Evolutionary conservation across 108 stramenopile species (phyloP).

Genomic region (Epipyxis sp.): DNA sequence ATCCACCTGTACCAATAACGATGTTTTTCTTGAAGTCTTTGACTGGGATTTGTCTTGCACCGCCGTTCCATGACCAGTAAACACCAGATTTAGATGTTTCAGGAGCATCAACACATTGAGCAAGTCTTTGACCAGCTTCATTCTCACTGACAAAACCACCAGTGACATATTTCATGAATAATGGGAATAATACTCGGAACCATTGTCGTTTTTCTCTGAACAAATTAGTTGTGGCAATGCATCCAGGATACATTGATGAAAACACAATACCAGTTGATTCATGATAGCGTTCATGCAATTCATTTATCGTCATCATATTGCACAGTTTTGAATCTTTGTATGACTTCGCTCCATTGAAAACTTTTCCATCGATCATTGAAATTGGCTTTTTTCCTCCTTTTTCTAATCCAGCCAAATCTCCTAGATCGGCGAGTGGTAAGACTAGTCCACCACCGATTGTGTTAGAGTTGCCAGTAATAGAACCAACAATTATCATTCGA

Average conservation of each 20-base stretch:
- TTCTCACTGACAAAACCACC: conserved; percentile 47
- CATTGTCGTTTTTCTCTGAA: conserved; percentile 93
- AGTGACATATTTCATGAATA: conserved; percentile 60
- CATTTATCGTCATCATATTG: conserved; percentile 67
- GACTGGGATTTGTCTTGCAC: conserved; percentile 69
- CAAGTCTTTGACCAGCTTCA: conserved; percentile 53
- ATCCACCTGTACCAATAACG: conserved; percentile 80
- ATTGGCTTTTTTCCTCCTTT: conserved; percentile 65
- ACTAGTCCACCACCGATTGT: conserved; percentile 87
- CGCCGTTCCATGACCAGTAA: conserved; percentile 97
- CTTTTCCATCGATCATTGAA: conserved; percentile 85
- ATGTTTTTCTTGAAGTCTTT: conserved; percentile 69
- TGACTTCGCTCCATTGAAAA: conserved; percentile 89
- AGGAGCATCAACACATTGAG: conserved; percentile 49
- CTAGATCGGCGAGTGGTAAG: conserved; percentile 84
- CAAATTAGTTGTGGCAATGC: conserved; percentile 88
- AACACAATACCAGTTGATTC: conserved; percentile 80
- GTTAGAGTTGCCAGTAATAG: conserved; percentile 88
- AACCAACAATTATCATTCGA: conserved; percentile 80
- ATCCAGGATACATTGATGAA: conserved; percentile 90
- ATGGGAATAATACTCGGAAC: conserved; percentile 74
- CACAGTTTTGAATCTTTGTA: conserved; percentile 88
- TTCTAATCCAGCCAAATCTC: conserved; percentile 75
- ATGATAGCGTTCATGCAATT: conserved; percentile 82
- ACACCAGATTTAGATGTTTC: conserved; percentile 50